These are phyloP conservation scores for Acanthamoeba castellanii DNA, from an alignment of 208 protist species.

Conservation along the genomic window DNA sequence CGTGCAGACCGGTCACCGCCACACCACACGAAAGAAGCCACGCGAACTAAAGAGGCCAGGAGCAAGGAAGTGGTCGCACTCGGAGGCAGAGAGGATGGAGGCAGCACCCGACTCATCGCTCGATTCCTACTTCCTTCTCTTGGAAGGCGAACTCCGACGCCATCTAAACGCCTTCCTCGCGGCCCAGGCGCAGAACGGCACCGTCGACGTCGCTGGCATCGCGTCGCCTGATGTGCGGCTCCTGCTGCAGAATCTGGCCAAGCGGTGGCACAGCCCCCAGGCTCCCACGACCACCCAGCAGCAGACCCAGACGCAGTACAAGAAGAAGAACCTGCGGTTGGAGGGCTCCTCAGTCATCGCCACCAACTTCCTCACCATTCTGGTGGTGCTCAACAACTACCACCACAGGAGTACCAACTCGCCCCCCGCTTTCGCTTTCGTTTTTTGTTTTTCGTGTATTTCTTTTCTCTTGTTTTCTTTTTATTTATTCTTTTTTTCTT, in stretches of 20 bases:
- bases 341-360: background rate
- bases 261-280: background rate
- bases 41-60: too few species aligned
- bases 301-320: background rate
- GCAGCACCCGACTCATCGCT: background rate
- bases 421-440: background rate
- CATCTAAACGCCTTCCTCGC: background rate
- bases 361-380: constrained; percentile 8
- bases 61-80: too few species aligned
- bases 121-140: background rate
- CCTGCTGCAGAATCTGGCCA: background rate
- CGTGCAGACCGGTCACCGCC: too few species aligned
- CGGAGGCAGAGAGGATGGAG: background rate
- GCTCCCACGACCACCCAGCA: background rate
- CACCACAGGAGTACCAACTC: background rate
- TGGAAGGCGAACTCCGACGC: background rate
- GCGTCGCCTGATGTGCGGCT: background rate
- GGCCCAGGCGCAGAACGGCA: background rate
- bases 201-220: background rate
- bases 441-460: background rate
- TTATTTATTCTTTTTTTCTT: background rate
- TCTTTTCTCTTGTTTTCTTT: background rate
- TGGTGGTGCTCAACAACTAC: background rate
- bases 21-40: too few species aligned
- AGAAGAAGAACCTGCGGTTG: background rate